phyloP scores from a whole-genome alignment of 1,284 basidiomycete species.

The Naganishia liquefaciens region DNA sequence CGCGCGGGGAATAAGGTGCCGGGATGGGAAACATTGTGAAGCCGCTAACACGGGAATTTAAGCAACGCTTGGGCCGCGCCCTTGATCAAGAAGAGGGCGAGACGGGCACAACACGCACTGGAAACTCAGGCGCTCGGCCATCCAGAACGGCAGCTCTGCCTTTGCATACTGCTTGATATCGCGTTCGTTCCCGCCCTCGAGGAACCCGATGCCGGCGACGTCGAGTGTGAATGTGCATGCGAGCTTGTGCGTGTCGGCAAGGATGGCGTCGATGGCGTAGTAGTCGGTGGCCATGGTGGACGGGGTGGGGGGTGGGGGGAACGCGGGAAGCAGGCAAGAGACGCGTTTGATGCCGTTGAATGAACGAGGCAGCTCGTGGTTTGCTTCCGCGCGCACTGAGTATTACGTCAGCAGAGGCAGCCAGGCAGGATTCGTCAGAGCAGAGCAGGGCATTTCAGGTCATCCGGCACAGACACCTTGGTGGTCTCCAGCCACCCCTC shows the following conservation, averaged over 20 bases:
- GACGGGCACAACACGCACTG: slow-evolving; percentile 60
- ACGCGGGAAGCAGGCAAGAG: neutral
- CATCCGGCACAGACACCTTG: no score
- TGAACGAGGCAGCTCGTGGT: neutral
- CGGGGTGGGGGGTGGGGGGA: neutral
- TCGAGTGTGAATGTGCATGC: slow-evolving; percentile 84
- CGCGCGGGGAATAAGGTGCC: slow-evolving; percentile 68
- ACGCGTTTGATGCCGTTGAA: slow-evolving; percentile 2
- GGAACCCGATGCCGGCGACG: slow-evolving; percentile 80
- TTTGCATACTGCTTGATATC: slow-evolving; percentile 74
- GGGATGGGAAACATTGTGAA: slow-evolving; percentile 84
- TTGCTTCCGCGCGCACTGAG: slow-evolving; percentile 24
- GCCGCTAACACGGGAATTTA: no score
- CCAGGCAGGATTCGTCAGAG: slow-evolving; percentile 22
- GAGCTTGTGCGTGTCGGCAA: slow-evolving; percentile 89
- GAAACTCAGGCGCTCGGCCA: slow-evolving; percentile 75
- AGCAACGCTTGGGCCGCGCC: no score
- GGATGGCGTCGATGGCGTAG: slow-evolving; percentile 80
- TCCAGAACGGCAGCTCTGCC: slow-evolving; percentile 79
- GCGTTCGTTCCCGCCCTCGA: slow-evolving; percentile 76
- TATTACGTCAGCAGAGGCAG: slow-evolving; percentile 6
- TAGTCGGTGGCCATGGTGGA: slow-evolving; percentile 76
- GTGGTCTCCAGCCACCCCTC: neutral
- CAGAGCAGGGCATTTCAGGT: neutral
- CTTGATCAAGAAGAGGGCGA: neutral